Base-by-base conservation (phyloP, 148 eudicot species). In the Bassia scoparia region DNA sequence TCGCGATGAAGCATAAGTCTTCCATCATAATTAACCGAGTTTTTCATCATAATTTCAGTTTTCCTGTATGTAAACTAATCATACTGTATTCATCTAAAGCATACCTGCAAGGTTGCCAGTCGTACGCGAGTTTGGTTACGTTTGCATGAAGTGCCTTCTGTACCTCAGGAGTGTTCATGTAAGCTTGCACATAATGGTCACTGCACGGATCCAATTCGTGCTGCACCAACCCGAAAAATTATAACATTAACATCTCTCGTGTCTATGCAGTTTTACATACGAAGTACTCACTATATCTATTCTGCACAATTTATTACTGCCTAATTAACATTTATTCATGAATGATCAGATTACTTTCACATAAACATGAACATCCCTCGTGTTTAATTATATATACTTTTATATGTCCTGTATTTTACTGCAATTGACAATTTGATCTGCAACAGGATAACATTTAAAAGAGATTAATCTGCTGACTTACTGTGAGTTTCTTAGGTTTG, bases 61-160 rank as follows among this genome's bases (percentile, higher is more conserved):
- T n/a, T n/a, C n/a, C n/a, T n/a, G n/a, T n/a, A n/a, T n/a, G n/a
- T n/a, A n/a, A n/a, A n/a, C n/a, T n/a, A n/a, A n/a, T n/a, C n/a
- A n/a, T n/a, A n/a, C n/a, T n/a, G n/a, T n/a, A n/a, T n/a, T n/a
- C n/a, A n/a, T n/a, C n/a, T n/a, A n/a, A n/a, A n/a, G n/a, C 12
- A 41, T 41, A 90, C 92, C 89, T 88, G 89, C 97, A 89, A 53
- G 89, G 81, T 59, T 86, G 49, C 97, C 93, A 91, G 27, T 80
- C 83, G 70, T 84, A 81, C 48, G 52, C 29, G 10, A 87, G 67
- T 4, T 83, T 84, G 50, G 93, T 91, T 14, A 87, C 83, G 71
- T 91, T 89, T 50, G 93, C 93, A 83, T 91, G 97, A 31, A 91
- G 78, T 37, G 97, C 97, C 77, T 81, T 59, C 69, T 91, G 97